Evolutionary conservation across 1,284 basidiomycete species (phyloP), one percentile per base, ranked within the genome.

Genomic region (Cryptococcus sp.): DNA sequence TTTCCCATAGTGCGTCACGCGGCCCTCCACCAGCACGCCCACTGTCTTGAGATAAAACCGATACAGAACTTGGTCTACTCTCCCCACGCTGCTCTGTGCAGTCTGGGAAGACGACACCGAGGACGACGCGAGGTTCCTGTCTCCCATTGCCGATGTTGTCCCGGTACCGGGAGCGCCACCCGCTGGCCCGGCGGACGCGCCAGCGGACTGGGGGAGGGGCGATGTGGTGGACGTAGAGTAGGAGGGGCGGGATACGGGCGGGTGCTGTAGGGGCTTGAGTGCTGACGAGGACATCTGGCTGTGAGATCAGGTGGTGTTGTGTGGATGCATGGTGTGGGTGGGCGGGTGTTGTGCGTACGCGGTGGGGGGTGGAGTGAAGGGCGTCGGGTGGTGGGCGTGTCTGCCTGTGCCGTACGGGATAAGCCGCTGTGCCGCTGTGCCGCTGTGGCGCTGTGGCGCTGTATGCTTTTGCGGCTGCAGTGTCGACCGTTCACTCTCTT

Each of bases 71-170:
- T 75, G 74, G 65, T 77, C 76, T 8, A 62, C 56, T 38, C 70
- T 56, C 37, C 55, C 68, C 4, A 57, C 52, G 20, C 57, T 52
- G 13, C 50, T 43, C 18, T 42, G 38, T 2, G 46, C 58, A 2
- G 61, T 56, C 50, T 65, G 62, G 13, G 65, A 65, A 7, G 60
- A 57, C 4, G 61, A 63, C 1, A 66, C 56, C 11, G 61, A 62
- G n/a, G 62, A 64, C 3, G 56, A 57, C 21, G 63, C 87, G 49
- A 86, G 80, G 15, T 56, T 56, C 23, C 60, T 46, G 18, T 61
- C 60, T n/a, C 46, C 50, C 23, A 24, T 46, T 21, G 24, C 45
- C 28, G 45, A 8, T n/a, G 45, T 9, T 9, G 28, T 5, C 5
- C 28, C 28, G 28, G 28, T 4, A 33, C 5, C 28, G 28, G 28